Conservation (phyloP, 148 eudicot species). For the Heliamphora exappendiculata region DNA sequence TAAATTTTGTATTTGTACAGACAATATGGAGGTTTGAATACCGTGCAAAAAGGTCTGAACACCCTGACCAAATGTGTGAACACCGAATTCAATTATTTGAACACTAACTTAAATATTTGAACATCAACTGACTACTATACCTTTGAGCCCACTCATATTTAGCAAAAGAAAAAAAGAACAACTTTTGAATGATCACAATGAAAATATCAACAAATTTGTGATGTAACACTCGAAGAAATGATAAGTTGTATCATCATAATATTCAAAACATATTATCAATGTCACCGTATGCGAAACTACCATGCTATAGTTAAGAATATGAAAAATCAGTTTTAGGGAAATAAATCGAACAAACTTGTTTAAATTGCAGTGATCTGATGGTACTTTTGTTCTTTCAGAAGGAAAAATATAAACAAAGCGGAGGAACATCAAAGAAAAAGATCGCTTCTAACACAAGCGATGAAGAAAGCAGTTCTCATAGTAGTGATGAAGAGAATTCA, state of each 20-base stretch:
- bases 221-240: too few relatives aligned
- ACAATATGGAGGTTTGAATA: too few relatives aligned
- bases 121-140: too few relatives aligned
- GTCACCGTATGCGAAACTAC: background rate
- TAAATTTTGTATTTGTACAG: background rate
- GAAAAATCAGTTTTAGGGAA: background rate
- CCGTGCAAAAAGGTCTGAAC: too few relatives aligned
- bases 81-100: too few relatives aligned
- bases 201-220: background rate
- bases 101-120: too few relatives aligned
- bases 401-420: conserved; percentile 43
- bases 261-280: background rate
- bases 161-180: too few relatives aligned
- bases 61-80: too few relatives aligned
- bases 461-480: conserved; percentile 68
- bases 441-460: conserved; percentile 35
- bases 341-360: background rate
- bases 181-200: background rate
- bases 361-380: background rate
- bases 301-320: background rate
- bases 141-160: too few relatives aligned
- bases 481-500: conserved; percentile 72
- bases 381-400: conserved; percentile 26
- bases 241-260: too few relatives aligned
- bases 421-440: conserved; percentile 68